Conservation (phyloP, 2,329 filamentous ascomycete genomes). For the Podosphaera xanthii region DNA sequence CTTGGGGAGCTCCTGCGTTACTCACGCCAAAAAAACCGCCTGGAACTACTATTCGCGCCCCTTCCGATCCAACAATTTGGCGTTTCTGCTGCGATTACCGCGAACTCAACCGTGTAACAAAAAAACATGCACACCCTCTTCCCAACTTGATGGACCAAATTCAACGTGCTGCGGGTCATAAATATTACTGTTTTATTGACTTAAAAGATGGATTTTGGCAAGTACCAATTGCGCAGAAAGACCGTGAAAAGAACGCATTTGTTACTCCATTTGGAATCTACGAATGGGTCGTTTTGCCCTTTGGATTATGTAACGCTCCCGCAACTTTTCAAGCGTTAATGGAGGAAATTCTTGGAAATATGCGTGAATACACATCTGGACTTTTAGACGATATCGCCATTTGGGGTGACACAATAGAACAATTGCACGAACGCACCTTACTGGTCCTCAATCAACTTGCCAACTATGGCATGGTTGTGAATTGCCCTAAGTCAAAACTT, state of each 20-base stretch:
- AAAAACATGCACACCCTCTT: background rate
- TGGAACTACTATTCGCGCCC: background rate
- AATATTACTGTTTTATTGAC: background rate
- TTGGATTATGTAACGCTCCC: slow-evolving; percentile 1
- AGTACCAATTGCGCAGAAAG: background rate
- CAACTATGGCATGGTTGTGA: background rate
- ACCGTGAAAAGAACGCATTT: background rate
- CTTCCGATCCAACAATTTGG: background rate
- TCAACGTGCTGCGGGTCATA: background rate
- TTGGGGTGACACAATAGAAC: background rate
- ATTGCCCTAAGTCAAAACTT: background rate
- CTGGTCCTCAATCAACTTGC: background rate
- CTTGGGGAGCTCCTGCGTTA: background rate
- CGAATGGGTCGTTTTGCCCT: slow-evolving; percentile 1
- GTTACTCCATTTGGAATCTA: background rate
- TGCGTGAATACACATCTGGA: background rate
- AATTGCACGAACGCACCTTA: background rate
- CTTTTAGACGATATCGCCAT: background rate
- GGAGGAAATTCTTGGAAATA: background rate
- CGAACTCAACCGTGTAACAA: background rate
- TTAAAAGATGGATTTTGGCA: background rate
- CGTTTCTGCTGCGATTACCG: background rate
- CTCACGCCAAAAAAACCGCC: background rate
- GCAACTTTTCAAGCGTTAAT: slow-evolving; percentile 1
- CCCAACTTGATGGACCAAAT: background rate